phyloP scores from a whole-genome alignment of 495 filamentous ascomycete species.

The Letharia columbiana region DNA sequence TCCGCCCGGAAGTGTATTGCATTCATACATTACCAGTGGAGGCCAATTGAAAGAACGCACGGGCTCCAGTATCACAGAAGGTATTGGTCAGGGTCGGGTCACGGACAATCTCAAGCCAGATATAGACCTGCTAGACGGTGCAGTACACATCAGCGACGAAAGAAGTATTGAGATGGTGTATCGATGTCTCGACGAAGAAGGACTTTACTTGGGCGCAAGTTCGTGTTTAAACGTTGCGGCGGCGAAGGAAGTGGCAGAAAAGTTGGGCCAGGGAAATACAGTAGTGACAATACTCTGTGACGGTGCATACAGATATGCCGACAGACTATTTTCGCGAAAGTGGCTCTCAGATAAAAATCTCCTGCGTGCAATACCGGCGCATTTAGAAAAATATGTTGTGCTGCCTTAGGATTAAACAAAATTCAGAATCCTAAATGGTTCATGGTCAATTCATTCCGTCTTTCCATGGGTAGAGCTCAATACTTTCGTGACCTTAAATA shows the following conservation, averaged over 20 bases:
- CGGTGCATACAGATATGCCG: slow-evolving; percentile 92
- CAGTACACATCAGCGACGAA: slow-evolving; percentile 77
- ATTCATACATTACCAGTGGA: slow-evolving; percentile 81
- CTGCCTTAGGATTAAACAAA: slow-evolving; percentile 46
- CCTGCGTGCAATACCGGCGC: slow-evolving; percentile 71
- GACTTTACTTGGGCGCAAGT: slow-evolving; percentile 90
- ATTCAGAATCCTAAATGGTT: neutral
- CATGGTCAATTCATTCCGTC: neutral
- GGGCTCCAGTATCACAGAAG: slow-evolving; percentile 90
- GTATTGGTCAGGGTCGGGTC: slow-evolving; percentile 93
- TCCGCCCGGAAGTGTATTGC: slow-evolving; percentile 83
- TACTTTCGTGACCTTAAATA: neutral
- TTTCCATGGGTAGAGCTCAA: neutral
- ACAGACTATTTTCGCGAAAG: slow-evolving; percentile 78
- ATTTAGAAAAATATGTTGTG: slow-evolving; percentile 87
- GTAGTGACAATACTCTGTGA: slow-evolving; percentile 93
- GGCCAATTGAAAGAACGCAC: slow-evolving; percentile 72
- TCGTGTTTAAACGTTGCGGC: slow-evolving; percentile 90
- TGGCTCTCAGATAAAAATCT: slow-evolving; percentile 85
- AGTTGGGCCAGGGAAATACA: slow-evolving; percentile 78
- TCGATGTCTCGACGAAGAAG: slow-evolving; percentile 91
- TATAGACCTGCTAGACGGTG: slow-evolving; percentile 76
- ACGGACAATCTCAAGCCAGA: slow-evolving; percentile 89
- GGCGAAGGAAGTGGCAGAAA: slow-evolving; percentile 87
- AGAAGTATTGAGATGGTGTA: slow-evolving; percentile 98